phyloP scores from a whole-genome alignment of 768 basidiomycete genomes.

The Naganishia antarctica region DNA sequence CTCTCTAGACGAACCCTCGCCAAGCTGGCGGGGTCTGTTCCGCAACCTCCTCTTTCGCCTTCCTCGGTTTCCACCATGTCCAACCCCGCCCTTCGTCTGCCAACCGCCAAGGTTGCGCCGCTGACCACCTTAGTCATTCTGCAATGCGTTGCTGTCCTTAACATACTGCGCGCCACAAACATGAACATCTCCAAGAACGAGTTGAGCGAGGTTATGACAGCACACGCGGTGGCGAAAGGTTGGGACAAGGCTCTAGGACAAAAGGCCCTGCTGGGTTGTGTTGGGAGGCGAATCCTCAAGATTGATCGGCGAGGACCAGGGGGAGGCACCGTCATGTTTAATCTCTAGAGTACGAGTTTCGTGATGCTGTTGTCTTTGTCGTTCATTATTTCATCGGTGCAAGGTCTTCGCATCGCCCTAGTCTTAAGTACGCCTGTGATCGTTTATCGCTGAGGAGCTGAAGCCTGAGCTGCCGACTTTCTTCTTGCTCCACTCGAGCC shows the following conservation, averaged over 20 bases:
- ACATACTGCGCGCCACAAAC: not conserved
- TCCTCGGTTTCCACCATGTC: constrained; percentile 16
- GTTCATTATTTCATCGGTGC: no score
- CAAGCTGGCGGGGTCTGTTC: constrained; percentile 3
- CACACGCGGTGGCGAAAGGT: constrained; percentile 26
- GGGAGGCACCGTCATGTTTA: constrained; percentile 12
- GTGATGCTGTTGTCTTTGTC: no score
- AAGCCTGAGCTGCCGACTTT: no score
- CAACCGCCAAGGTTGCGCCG: not conserved
- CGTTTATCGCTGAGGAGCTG: no score
- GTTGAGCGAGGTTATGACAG: constrained; percentile 15
- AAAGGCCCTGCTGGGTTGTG: constrained; percentile 40
- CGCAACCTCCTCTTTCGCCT: constrained; percentile 8
- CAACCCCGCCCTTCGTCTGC: not conserved
- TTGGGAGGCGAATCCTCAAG: constrained; percentile 39
- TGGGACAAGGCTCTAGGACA: constrained; percentile 36
- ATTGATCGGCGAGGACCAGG: constrained; percentile 37
- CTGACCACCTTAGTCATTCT: constrained; percentile 10
- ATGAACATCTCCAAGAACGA: constrained; percentile 22
- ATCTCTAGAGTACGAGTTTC: no score
- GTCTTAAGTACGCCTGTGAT: no score
- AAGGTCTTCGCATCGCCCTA: no score
- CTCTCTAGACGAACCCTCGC: constrained; percentile 1
- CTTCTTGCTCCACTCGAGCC: no score
- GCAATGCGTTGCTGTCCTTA: constrained; percentile 14